These are phyloP conservation scores for Sporothrix dimorphospora DNA, from an alignment of 2,329 filamentous ascomycete genomes.

Conservation along the genomic window DNA sequence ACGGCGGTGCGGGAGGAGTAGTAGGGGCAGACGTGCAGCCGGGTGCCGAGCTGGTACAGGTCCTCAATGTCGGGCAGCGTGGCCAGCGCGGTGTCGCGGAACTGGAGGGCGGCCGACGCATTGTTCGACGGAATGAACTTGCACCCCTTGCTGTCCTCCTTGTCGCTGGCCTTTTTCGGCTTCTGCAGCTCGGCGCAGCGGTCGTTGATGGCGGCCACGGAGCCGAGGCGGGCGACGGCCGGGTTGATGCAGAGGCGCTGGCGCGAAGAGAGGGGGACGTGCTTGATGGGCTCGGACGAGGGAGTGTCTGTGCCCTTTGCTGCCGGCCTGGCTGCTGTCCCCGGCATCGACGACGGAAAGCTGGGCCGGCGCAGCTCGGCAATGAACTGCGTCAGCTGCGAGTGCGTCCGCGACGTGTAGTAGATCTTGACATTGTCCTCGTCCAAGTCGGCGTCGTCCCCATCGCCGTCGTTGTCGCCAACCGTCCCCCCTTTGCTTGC, in stretches of 20 bases:
- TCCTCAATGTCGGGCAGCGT: constrained; percentile 94
- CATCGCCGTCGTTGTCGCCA: constrained; percentile 48
- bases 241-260: constrained; percentile 91
- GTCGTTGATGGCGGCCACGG: constrained; percentile 86
- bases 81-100: constrained; percentile 82
- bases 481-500: constrained; percentile 42
- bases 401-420: constrained; percentile 92
- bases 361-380: constrained; percentile 77
- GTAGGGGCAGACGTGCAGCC: constrained; percentile 85
- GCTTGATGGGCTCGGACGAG: constrained; percentile 67
- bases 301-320: not conserved
- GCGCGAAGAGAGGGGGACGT: constrained; percentile 81
- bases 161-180: constrained; percentile 63
- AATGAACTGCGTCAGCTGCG: constrained; percentile 86
- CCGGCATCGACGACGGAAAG: constrained; percentile 71
- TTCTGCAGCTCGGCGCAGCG: constrained; percentile 89
- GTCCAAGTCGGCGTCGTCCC: constrained; percentile 65
- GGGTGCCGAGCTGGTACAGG: constrained; percentile 74
- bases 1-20: constrained; percentile 89
- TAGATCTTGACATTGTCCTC: constrained; percentile 78
- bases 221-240: constrained; percentile 70
- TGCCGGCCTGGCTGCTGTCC: no score
- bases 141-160: constrained; percentile 56
- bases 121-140: constrained; percentile 77
- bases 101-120: constrained; percentile 71